These are phyloP conservation scores for Pichia rugopelliculosa DNA, from an alignment of 805 yeast species.

Conservation along the genomic window DNA sequence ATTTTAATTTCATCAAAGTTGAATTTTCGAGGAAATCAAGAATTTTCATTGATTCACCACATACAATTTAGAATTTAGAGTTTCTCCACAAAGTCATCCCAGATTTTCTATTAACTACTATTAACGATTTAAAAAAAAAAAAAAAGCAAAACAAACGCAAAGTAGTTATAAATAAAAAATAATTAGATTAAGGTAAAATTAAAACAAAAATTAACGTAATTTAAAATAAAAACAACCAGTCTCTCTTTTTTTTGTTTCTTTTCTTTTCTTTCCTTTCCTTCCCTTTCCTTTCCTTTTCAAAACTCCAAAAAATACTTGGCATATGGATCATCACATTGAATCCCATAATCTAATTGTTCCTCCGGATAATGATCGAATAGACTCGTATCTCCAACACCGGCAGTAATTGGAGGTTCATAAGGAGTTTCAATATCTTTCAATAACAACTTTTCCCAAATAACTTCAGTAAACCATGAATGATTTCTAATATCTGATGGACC, in stretches of 20 bases:
- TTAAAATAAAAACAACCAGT: too few species aligned
- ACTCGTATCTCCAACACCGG: conserved; percentile 58
- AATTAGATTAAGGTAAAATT: too few species aligned
- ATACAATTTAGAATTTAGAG: too few species aligned
- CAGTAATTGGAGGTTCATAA: conserved; percentile 56
- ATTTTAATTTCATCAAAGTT: too few species aligned
- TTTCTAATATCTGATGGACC: conserved; percentile 50
- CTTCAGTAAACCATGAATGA: conserved; percentile 55
- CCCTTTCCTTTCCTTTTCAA: conserved; percentile 5
- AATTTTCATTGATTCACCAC: too few species aligned
- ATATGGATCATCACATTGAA: conserved; percentile 41
- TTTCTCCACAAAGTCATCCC: too few species aligned
- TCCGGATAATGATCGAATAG: conserved; percentile 69
- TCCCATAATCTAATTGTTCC: conserved; percentile 80
- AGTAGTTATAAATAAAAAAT: too few species aligned
- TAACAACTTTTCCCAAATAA: conserved; percentile 52
- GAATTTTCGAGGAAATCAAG: too few species aligned
- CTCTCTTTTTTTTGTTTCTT: neutral
- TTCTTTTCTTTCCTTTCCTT: neutral
- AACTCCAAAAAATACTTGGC: conserved; percentile 27
- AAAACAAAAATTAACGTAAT: too few species aligned
- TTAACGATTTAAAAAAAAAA: too few species aligned
- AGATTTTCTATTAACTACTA: too few species aligned
- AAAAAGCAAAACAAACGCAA: too few species aligned
- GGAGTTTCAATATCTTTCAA: conserved; percentile 55